Base-by-base conservation (phyloP, 1,139 yeast species). In the Yamadazyma siamensis region DNA sequence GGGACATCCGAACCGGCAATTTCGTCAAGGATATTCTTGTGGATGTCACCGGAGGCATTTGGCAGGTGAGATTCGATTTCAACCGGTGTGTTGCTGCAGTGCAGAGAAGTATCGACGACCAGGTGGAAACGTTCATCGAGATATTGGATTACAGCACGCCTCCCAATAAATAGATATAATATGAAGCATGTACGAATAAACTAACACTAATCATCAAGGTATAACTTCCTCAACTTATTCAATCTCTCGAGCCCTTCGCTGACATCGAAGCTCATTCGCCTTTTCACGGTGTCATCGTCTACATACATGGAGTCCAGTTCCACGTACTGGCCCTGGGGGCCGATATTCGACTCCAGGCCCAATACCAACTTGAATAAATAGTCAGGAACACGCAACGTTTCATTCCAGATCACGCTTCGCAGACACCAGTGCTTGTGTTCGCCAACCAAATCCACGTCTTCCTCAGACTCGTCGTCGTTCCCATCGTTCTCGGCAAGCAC, bases 41-140 rank as follows among this genome's bases (percentile, higher is more conserved):
- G 4, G 94, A 84, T 51, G 80, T 80, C 17, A 73, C 88, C 12
- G 88, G 86, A 6, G 83, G 87, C 19, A 88, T 91, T 18, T 91
- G 98, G 98, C 96, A 94, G 47, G 96, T 91, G 2, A 75, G 85
- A 43, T 85, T 88, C 50, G 95, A 87, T 52, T 77, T 79, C 40
- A 74, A 84, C 37, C 69, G 91, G 31, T 84, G 97, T 50, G 87
- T 91, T 22, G 94, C 95, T 13, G 98, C 98, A 0, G 94, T 89
- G n/a, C 85, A 81, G 66, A 71, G 80, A 45, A 65, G 56, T 35
- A 47, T 48, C 13, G 56, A 56, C 33, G 68, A 61, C 19, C 56
- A 51, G 15, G 80, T 77, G 33, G 73, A 75, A 21, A 83, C 78
- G 0, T 70, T 61, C 40, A 80, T 91, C 40, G 96, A 89, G 54